These are phyloP conservation scores for Phytophthora citricola DNA, from an alignment of 352 stramenopile genomes.

Conservation along the genomic window DNA sequence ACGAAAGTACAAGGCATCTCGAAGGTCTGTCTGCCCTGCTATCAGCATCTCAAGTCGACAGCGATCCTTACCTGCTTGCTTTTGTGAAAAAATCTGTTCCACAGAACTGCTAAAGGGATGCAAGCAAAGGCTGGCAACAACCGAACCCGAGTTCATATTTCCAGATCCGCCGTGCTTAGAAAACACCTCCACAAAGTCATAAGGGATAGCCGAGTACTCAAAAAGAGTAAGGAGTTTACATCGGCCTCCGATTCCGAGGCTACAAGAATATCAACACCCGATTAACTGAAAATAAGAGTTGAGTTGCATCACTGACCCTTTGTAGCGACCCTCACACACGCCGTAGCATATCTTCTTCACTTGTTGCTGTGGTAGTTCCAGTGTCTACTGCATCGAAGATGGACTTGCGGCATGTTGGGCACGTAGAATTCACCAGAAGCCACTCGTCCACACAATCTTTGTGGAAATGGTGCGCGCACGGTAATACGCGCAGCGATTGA, in stretches of 20 bases:
- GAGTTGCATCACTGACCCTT: slow-evolving; percentile 21
- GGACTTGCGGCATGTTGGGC: slow-evolving; percentile 87
- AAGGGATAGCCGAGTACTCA: neutral
- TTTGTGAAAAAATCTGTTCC: slow-evolving; percentile 2
- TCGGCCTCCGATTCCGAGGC: slow-evolving; percentile 11
- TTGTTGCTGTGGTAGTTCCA: slow-evolving; percentile 35
- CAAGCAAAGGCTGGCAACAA: slow-evolving; percentile 20
- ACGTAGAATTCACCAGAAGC: slow-evolving; percentile 89
- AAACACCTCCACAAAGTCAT: slow-evolving; percentile 5
- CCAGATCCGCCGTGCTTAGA: slow-evolving; percentile 14
- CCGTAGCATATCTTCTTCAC: slow-evolving; percentile 68
- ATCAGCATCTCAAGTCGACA: neutral
- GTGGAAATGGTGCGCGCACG: slow-evolving; percentile 96
- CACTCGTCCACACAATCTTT: slow-evolving; percentile 92
- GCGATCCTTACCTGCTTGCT: neutral
- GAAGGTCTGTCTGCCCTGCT: slow-evolving; percentile 20
- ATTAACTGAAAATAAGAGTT: slow-evolving; percentile 22
- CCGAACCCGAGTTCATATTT: slow-evolving; percentile 20
- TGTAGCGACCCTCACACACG: slow-evolving; percentile 46
- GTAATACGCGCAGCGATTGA: slow-evolving; percentile 93
- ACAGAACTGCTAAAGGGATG: slow-evolving; percentile 36
- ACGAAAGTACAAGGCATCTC: slow-evolving; percentile 28
- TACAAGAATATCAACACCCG: slow-evolving; percentile 33
- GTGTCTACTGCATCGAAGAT: slow-evolving; percentile 56
- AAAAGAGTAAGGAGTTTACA: slow-evolving; percentile 12